Base-by-base conservation (phyloP, 176 grass and related monocot genomes). In the Carex cristatella region DNA sequence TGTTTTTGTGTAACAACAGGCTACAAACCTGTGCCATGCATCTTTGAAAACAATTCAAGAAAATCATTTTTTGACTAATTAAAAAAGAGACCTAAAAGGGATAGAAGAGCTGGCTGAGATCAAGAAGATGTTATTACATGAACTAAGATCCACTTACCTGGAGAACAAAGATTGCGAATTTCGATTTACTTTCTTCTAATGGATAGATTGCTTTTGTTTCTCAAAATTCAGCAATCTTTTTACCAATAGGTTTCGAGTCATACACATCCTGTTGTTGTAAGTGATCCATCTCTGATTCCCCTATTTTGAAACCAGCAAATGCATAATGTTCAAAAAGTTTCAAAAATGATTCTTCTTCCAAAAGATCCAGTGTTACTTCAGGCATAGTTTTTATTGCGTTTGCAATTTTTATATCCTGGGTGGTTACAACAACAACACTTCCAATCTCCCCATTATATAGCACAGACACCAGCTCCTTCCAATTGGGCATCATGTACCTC, bases 251-350 rank as follows among this genome's bases (percentile, higher is more conserved):
- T 83, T 86, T 33, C 1, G 27, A 69, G 38, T 40, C 5, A 40
- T 5, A 40, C 38, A 40, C 38, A 65, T 49, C 57, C 4, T 74
- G 42, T 16, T 79, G 3, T 4, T 57, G 1, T 5, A 9, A 44
- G 0, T 4, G 33, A 49, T 0, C 0, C 18, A 49, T 74, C 3
- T 7, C 5, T 4, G 38, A 5, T 40, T 40, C 38, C 38, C 4
- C 33, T 9, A 48, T 46, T 49, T 58, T 57, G 28, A 57, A 79
- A 14, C 6, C 84, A 54, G 64, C 87, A 62, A 89, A 89, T 46
- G 87, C 83, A 40, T 89, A 79, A 65, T 85, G 73, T 23, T 84
- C 5, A 86, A 88, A 82, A 37, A 90, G 44, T 42, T 15, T n/a
- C 53, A 19, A n/a, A n/a, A 82, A 54, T 1, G 3, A 35, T 14